Conservation (phyloP, 1,284 basidiomycete genomes). For the Papiliotrema fonsecae region DNA sequence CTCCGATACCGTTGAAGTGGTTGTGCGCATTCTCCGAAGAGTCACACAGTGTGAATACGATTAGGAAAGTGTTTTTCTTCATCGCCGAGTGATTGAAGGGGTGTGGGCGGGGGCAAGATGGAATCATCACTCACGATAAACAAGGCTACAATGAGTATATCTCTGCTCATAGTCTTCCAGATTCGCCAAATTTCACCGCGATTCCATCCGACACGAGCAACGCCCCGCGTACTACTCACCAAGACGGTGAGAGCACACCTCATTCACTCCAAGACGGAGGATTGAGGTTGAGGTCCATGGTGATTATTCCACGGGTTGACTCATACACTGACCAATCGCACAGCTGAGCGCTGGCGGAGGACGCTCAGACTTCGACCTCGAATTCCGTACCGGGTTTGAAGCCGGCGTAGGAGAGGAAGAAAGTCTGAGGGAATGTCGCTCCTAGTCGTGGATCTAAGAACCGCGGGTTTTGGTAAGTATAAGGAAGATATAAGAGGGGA, state of each 20-base stretch:
- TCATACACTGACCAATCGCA: conserved; percentile 48
- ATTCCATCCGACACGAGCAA: neutral
- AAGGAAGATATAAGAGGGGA: conserved; percentile 12
- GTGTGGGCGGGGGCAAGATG: conserved; percentile 5
- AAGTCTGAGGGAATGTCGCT: conserved; percentile 24
- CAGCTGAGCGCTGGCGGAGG: conserved; percentile 46
- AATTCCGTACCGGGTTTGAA: neutral
- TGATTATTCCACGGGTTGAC: conserved; percentile 48
- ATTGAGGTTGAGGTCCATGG: conserved; percentile 6
- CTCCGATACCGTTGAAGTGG: conserved; percentile 48
- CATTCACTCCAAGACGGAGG: conserved; percentile 13
- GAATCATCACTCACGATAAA: conserved; percentile 14
- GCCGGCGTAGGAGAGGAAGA: conserved; percentile 9
- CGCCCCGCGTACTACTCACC: conserved; percentile 6
- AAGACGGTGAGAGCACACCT: conserved; percentile 11
- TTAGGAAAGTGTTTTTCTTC: conserved; percentile 46
- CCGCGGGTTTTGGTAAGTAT: too few species aligned
- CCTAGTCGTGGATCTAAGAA: conserved; percentile 49
- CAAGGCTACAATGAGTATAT: neutral
- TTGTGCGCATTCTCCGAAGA: conserved; percentile 39
- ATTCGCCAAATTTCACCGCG: neutral
- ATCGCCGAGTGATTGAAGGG: conserved; percentile 26
- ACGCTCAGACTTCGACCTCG: conserved; percentile 10
- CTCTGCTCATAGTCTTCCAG: neutral
- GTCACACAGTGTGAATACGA: conserved; percentile 49